Base-by-base conservation (phyloP, 1,284 basidiomycete genomes). In the Farysia itapuensis region DNA sequence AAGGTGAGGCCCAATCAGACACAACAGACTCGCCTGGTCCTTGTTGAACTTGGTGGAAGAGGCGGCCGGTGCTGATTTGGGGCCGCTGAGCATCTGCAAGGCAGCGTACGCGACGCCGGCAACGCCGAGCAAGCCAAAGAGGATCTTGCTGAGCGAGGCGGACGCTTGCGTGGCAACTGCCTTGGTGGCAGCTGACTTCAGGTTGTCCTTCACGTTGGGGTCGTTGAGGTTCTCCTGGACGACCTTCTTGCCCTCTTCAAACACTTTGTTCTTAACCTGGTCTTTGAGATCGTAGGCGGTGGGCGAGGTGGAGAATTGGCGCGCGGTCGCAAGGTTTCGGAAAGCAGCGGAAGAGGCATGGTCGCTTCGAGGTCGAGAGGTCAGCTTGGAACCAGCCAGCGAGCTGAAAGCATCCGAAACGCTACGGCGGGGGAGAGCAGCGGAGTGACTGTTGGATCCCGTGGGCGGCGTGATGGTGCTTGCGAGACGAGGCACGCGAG, bases 1-100 rank as follows among this genome's bases (percentile, higher is more conserved):
- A 22, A 53, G 39, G 7, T 47, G 43, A 2, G 58, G 57, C 1
- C 66, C 66, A 41, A 53, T 33, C 40, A 63, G 48, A 22, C 58
- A 61, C 2, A 56, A 35, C 8, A 61, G 42, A 8, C 34, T 43
- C 13, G 56, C 58, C 32, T 61, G 34, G 18, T 61, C 48, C 14
- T 56, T 56, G 21, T 40, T 25, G 15, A 40, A 57, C 22, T 26
- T 51, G n/a, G 59, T 44, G 16, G 33, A 29, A 2, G 35, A 19
- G 19, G 31, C 11, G 9, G 31, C 26, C n/a, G 9, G 11, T 28
- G 9, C 26, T 11, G 26, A 9, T n/a, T 28, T 28, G 26, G n/a
- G 26, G 9, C 11, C n/a, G n/a, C n/a, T n/a, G 11, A 11, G 9
- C n/a, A 9, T 28, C 11, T 28, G 9, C 11, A 28, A n/a, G 26